Evolutionary conservation across 1,139 yeast species (phyloP), one percentile per base, ranked within the genome.

Genomic region (Pneumocystis murina): DNA sequence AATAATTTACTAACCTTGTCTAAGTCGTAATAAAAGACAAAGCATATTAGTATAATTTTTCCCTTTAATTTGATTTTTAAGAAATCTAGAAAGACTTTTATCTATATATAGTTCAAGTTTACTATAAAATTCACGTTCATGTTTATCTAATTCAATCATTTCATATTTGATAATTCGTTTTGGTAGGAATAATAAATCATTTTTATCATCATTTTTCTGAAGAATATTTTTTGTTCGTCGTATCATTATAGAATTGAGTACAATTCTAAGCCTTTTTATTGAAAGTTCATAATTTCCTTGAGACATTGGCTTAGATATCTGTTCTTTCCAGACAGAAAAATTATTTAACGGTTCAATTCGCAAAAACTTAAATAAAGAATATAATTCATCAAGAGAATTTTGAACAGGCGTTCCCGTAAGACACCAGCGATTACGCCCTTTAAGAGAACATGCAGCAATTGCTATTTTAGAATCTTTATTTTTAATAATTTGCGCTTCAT

Each of bases 391-490:
- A 65, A 91, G 81, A 63, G 78, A 81, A 70, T 92, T 92, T 74
- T 94, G 97, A 78, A 94, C 85, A 0, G 98, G 98, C 0, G 99
- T 92, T 69, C 98, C 99, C 4, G 95, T 84, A 59, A 92, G 76
- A 70, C 96, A 87, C 83, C 95, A 84, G 64, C 92, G 77, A 69
- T 82, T 83, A 0, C 72, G 74, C 0, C 84, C 76, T 40, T 78
- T 74, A 30, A 92, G 72, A 41, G 82, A 86, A 55, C 82, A 84
- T 8, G 89, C 80, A 0, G 97, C 87, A 69, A 84, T 86, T 0
- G 96, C 84, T 0, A 96, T 86, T 66, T 85, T 85, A 1, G 96
- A 85, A 60, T 80, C 76, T 69, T 92, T 78, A 72, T 91, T 91
- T 70, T 96, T 79, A 66, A 92, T 92, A 43, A 82, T 87, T 71